A percentile compares a stretch with the other conserved stretches of the same genome.
phyloP scores from a whole-genome alignment of 1,139 yeast species.

The Taphrina populina region DNA sequence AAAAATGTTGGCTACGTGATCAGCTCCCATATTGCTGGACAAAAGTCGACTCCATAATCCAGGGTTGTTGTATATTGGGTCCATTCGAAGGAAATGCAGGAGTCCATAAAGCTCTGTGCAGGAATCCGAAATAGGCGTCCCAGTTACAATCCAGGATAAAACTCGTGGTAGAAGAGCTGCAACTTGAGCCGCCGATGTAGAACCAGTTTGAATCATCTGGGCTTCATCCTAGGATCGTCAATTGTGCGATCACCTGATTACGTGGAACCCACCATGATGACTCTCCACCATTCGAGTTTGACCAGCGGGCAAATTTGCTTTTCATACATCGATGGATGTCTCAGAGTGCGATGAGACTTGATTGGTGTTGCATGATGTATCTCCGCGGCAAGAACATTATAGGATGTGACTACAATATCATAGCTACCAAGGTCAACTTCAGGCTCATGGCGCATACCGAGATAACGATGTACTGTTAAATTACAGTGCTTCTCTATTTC shows the following conservation, averaged over 20 bases:
- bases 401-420: conserved; percentile 84
- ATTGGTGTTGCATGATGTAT: conserved; percentile 77
- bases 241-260: not conserved
- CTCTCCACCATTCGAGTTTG: conserved; percentile 83
- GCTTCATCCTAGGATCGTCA: conserved; percentile 67
- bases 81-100: conserved; percentile 61
- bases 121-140: conserved; percentile 77
- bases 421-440: conserved; percentile 49
- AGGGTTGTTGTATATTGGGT: conserved; percentile 56
- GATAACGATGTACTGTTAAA: conserved; percentile 55
- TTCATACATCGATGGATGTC: conserved; percentile 35
- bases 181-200: conserved; percentile 73
- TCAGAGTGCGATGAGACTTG: conserved; percentile 47
- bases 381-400: conserved; percentile 66
- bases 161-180: conserved; percentile 76
- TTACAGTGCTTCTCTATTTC: conserved; percentile 65
- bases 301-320: conserved; percentile 65
- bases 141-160: conserved; percentile 96
- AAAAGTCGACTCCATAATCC: conserved; percentile 44
- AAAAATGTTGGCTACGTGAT: conserved; percentile 16
- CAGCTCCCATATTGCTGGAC: conserved; percentile 34
- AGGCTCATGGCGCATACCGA: not conserved
- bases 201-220: conserved; percentile 79
- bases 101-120: conserved; percentile 69
- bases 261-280: conserved; percentile 47